Evolutionary conservation across 169 alveolate species (phyloP).

Genomic region (Cryptosporidium sp.): DNA sequence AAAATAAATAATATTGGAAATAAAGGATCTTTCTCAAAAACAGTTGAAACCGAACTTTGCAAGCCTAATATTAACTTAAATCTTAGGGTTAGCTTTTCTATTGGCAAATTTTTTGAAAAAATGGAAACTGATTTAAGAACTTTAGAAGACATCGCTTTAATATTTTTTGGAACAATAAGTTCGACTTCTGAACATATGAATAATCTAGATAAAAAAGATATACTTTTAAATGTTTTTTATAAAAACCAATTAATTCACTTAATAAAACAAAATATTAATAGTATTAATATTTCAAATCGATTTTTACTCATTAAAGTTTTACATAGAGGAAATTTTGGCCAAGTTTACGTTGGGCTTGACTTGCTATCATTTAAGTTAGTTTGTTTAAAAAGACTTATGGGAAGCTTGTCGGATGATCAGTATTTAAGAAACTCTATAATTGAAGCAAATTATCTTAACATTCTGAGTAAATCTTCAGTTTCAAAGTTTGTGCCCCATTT

Average conservation of each 20-base stretch:
- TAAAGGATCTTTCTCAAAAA: slow-evolving; percentile 19
- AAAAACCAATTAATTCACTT: slow-evolving; percentile 8
- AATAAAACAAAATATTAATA: not conserved
- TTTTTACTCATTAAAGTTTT: slow-evolving; percentile 19
- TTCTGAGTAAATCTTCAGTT: not conserved
- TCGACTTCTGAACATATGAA: not conserved
- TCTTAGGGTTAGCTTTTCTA: slow-evolving; percentile 1
- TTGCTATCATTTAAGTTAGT: slow-evolving; percentile 8
- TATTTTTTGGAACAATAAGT: not conserved
- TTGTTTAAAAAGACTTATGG: slow-evolving; percentile 33
- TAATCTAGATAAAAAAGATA: not conserved
- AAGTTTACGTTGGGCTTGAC: slow-evolving; percentile 22
- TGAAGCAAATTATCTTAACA: slow-evolving; percentile 32
- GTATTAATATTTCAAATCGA: slow-evolving; percentile 7
- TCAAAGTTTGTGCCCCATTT: slow-evolving; percentile 27
- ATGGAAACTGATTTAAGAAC: not conserved
- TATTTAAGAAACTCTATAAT: slow-evolving; percentile 18
- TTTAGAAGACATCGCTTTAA: slow-evolving; percentile 6
- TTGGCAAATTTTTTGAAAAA: not conserved
- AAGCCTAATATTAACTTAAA: not conserved
- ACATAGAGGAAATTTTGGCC: slow-evolving; percentile 20
- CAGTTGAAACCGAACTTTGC: slow-evolving; percentile 1
- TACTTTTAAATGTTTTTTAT: not conserved
- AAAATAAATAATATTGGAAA: not conserved
- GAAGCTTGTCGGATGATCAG: not conserved